Evolutionary conservation across 805 yeast species (phyloP).

Genomic region (Schwanniomyces polymorphus): DNA sequence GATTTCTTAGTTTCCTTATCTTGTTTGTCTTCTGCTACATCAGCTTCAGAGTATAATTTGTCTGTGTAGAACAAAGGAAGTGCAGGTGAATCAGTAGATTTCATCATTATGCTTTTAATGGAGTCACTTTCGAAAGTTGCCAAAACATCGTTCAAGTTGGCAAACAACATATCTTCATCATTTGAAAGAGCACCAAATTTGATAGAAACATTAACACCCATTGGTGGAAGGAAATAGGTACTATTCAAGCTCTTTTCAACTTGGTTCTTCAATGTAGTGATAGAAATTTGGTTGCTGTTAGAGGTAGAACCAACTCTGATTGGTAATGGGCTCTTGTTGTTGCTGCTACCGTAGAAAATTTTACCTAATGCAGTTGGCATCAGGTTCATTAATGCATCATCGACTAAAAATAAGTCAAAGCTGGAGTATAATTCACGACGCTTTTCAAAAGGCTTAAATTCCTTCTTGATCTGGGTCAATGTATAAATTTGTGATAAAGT

Average conservation of each 20-base stretch:
- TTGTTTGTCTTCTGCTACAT: conserved; percentile 40
- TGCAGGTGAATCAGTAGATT: conserved; percentile 73
- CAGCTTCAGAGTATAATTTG: conserved; percentile 47
- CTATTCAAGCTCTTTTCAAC: conserved; percentile 58
- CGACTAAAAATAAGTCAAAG: conserved; percentile 79
- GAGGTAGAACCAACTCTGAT: conserved; percentile 22
- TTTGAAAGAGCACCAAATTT: conserved; percentile 58
- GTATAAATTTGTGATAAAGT: conserved; percentile 59
- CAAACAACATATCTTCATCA: conserved; percentile 47
- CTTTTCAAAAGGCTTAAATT: conserved; percentile 85
- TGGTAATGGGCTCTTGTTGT: conserved; percentile 56
- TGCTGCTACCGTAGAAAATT: conserved; percentile 57
- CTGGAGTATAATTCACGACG: conserved; percentile 70
- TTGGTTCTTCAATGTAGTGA: conserved; percentile 54
- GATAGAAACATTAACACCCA: conserved; percentile 66
- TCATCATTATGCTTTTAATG: conserved; percentile 62
- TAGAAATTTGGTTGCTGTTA: conserved; percentile 43
- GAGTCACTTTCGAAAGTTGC: conserved; percentile 43
- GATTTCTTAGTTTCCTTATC: conserved; percentile 20
- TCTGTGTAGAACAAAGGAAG: conserved; percentile 79
- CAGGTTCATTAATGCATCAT: conserved; percentile 75
- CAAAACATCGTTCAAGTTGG: conserved; percentile 59
- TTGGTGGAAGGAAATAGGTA: conserved; percentile 65
- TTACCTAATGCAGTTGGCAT: conserved; percentile 86
- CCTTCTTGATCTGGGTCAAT: conserved; percentile 74